Evolutionary conservation across 2,329 filamentous ascomycete species (phyloP), one percentile per base, ranked within the genome.

Genomic region (Catunica adiposa): DNA sequence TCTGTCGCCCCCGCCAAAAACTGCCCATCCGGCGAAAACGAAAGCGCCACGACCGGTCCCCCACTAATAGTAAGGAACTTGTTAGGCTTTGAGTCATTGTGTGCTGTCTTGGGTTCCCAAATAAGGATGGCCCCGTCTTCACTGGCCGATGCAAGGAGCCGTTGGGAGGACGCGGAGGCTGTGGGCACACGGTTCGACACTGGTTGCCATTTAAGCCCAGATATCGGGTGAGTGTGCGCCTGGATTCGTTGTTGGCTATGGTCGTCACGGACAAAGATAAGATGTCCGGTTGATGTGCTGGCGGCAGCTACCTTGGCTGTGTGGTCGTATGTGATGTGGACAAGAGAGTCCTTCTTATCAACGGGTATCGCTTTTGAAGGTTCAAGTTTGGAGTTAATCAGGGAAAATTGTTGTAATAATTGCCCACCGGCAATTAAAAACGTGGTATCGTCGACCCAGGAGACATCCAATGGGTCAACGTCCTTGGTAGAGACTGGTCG

Each of bases 111-210:
- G 2, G 74, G 77, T 61, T 83, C 80, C 77, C 79, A 83, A 25
- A 83, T 75, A 48, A 75, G 69, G 51, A 83, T 80, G 9, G 76
- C 76, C 23, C 78, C 78, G 61, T 83, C 79, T 59, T 82, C 78
- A 2, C 76, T 76, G 23, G 78, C 78, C 1, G 79, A 78, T 6
- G 80, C 79, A 56, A 82, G 71, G 2, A 83, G 67, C 23, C 80
- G 70, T 60, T 52, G 74, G 73, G 1, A 63, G 23, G 50, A 17
- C 17, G 31, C n/a, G 15, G 26, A 31, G 15, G 50, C 50, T 23
- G 29, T 52, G 20, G 4, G 17, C n/a, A 26, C n/a, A 11, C 8
- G 11, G n/a, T 77, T 60, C 3, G 44, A 29, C 34, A 54, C 47
- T 9, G 80, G 79, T 61, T 83, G 80, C 79, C 79, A 83, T 58